Evolutionary conservation across 306 rosid genomes (phyloP).

Genomic region (Vicia sativa): DNA sequence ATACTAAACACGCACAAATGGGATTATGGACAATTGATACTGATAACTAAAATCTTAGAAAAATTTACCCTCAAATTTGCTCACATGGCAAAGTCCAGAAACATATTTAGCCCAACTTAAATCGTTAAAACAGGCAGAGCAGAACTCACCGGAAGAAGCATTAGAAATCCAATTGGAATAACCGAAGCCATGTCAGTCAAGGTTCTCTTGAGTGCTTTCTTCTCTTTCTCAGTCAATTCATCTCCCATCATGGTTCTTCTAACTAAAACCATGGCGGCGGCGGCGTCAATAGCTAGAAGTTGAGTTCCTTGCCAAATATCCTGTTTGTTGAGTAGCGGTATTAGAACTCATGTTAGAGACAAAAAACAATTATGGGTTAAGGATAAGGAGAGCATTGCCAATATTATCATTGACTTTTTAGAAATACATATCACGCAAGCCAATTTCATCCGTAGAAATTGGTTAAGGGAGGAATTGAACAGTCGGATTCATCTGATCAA

Average conservation of each 20-base stretch:
- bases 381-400: background rate
- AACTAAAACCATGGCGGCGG: conserved; percentile 73
- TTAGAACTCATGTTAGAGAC: conserved; percentile 36
- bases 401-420: conserved; percentile 15
- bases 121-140: conserved; percentile 19
- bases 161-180: conserved; percentile 87
- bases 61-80: background rate
- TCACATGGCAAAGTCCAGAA: background rate
- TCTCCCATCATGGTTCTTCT: conserved; percentile 78
- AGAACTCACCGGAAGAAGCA: conserved; percentile 94
- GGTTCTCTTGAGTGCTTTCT: conserved; percentile 81
- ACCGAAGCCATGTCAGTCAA: conserved; percentile 92
- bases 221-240: conserved; percentile 88
- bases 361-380: conserved; percentile 4
- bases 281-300: conserved; percentile 86
- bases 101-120: conserved; percentile 4
- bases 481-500: conserved; percentile 28
- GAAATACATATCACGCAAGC: background rate
- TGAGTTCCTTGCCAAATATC: conserved; percentile 99
- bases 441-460: background rate
- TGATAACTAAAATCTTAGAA: background rate
- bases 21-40: too few relatives aligned
- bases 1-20: too few relatives aligned
- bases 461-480: background rate
- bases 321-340: conserved; percentile 49